These are phyloP conservation scores for Schizochytrium sp. DNA, from an alignment of 108 stramenopile genomes.

Conservation along the genomic window DNA sequence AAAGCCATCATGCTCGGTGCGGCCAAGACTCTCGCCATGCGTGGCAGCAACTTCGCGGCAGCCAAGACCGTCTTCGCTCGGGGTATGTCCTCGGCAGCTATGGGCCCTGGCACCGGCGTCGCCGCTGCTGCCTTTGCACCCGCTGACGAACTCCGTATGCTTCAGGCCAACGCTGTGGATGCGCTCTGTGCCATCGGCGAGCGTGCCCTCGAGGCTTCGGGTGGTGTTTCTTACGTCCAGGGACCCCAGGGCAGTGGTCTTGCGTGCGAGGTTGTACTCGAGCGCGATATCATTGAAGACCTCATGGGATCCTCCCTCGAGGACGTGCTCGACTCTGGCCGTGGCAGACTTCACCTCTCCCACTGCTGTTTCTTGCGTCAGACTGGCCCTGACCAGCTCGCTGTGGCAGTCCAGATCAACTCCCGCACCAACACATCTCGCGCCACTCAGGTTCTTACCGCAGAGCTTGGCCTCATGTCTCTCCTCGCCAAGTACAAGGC, in stretches of 20 bases:
- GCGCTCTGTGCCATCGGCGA: constrained; percentile 18
- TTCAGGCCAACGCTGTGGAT: not conserved
- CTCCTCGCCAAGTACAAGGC: constrained; percentile 21
- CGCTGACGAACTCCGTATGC: not conserved
- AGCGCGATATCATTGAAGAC: not conserved
- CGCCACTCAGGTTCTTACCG: constrained; percentile 19
- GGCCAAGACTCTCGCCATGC: not conserved
- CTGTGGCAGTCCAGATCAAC: constrained; percentile 3
- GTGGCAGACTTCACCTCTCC: not conserved
- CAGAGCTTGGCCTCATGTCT: constrained; percentile 44
- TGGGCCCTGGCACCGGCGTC: not conserved
- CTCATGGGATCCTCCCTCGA: constrained; percentile 30
- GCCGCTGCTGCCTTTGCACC: not conserved
- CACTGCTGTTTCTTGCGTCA: constrained; percentile 45
- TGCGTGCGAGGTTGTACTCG: constrained; percentile 23
- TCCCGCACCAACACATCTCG: constrained; percentile 33
- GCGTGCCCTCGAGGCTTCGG: constrained; percentile 40
- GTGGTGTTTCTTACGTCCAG: constrained; percentile 28
- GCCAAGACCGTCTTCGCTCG: not conserved
- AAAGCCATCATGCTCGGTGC: not conserved
- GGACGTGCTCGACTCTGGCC: constrained; percentile 47
- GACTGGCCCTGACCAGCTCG: constrained; percentile 24
- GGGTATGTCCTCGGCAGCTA: constrained; percentile 32
- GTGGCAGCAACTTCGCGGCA: not conserved
- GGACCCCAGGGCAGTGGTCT: constrained; percentile 5